Evolutionary conservation across 495 filamentous ascomycete species (phyloP).

Genomic region (Xeromyces bisporus): DNA sequence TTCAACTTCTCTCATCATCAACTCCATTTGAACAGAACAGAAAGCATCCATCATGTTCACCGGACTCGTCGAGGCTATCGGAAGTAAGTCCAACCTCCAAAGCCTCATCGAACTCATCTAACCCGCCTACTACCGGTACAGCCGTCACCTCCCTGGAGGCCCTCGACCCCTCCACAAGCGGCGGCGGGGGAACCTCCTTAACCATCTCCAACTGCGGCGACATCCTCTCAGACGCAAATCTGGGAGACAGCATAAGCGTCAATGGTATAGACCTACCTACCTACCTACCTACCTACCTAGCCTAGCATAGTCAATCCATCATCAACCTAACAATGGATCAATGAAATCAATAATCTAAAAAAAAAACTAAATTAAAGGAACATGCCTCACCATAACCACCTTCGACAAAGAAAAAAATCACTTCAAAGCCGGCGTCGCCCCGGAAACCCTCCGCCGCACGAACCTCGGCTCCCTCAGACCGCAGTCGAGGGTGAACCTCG

Average conservation of each 20-base stretch:
- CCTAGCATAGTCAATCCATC: too few species aligned
- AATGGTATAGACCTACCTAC: constrained; percentile 47
- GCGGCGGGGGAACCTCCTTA: constrained; percentile 68
- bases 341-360: neutral
- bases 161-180: constrained; percentile 50
- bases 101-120: neutral
- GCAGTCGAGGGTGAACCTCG: constrained; percentile 62
- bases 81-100: constrained; percentile 40
- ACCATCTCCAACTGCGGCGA: constrained; percentile 60
- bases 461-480: constrained; percentile 60
- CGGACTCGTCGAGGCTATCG: constrained; percentile 87
- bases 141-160: constrained; percentile 68
- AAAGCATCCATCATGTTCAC: constrained; percentile 86
- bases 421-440: constrained; percentile 94
- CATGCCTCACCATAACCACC: constrained; percentile 79
- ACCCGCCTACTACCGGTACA: constrained; percentile 19
- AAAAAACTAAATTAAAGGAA: constrained; percentile 26
- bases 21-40: too few species aligned
- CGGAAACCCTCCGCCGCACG: constrained; percentile 90
- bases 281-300: too few species aligned
- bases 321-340: neutral
- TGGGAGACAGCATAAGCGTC: constrained; percentile 84
- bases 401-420: constrained; percentile 40
- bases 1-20: too few species aligned
- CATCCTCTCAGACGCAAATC: constrained; percentile 65